phyloP scores from a whole-genome alignment of 164 flowering plant genomes.

The Buxus sempervirens region DNA sequence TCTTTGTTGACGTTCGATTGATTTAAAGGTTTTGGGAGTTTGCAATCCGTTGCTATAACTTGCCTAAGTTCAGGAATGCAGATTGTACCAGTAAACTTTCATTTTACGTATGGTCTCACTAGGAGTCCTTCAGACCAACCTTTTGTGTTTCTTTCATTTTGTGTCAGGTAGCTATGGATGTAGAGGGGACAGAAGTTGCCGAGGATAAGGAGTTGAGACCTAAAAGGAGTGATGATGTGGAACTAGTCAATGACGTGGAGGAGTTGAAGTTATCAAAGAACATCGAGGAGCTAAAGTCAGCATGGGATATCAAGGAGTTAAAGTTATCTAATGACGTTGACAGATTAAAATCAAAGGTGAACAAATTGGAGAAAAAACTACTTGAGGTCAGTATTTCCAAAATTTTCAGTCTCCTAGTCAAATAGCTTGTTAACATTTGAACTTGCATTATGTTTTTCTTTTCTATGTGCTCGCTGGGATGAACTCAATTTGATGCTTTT shows the following conservation, averaged over 20 bases:
- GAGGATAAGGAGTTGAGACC: constrained; percentile 7
- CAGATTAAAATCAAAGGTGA: constrained; percentile 50
- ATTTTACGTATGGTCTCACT: neutral
- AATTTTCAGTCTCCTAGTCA: constrained; percentile 3
- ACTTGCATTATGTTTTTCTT: neutral
- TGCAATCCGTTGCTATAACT: neutral
- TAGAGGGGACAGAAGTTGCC: constrained; percentile 5
- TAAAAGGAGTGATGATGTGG: constrained; percentile 7
- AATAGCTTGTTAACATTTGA: neutral
- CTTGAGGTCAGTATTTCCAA: constrained; percentile 38
- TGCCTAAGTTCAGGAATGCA: neutral
- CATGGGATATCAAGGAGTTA: neutral
- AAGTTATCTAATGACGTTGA: constrained; percentile 34
- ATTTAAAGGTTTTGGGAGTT: neutral
- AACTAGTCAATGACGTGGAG: constrained; percentile 11
- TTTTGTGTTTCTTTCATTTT: constrained; percentile 2
- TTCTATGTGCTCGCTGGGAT: neutral
- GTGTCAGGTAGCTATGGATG: constrained; percentile 18
- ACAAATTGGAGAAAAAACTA: constrained; percentile 51
- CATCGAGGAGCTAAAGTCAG: constrained; percentile 8
- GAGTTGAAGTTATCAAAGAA: constrained; percentile 23
- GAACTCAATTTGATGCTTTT: too few relatives aligned
- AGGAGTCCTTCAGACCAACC: neutral
- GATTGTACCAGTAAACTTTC: neutral
- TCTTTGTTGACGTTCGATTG: too few relatives aligned